Base-by-base conservation (phyloP, 352 stramenopile species). In the Pythium brachiatum region DNA sequence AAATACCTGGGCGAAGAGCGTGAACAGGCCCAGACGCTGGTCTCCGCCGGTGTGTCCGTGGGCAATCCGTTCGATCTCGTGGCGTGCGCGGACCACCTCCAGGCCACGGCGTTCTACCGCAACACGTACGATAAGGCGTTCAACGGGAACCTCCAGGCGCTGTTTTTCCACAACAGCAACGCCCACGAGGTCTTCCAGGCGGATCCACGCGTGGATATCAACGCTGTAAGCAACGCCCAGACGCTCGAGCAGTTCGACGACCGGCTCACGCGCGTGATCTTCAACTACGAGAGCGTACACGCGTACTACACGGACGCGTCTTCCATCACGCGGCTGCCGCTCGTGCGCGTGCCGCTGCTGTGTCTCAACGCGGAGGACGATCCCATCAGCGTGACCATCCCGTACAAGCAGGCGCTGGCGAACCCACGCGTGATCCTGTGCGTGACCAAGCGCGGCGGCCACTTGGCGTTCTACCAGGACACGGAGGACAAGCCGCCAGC, bases 1-100 rank as follows among this genome's bases (percentile, higher is more conserved):
- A 94, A 94, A 67, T 92, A 86, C 61, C 56, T 92, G 1, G 82
- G 80, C 1, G 82, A 92, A 58, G 69, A 88, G 39, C 16, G 13
- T 1, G 63, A 78, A 3, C 53, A 75, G 2, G 48, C 67, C 8
- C 52, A 46, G 31, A 52, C 52, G 53, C 56, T 89, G 12, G 25
- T 71, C 8, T 79, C 75, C 0, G 80, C 75, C 2, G 79, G 64
- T 41, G 74, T 92, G 34, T 87, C 79, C 11, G 76, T 90, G 20
- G 80, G 80, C 16, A 92, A 92, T 50, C 82, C 82, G 21, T 92
- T 86, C 58, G 72, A 89, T 53, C 73, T 92, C 51, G 57, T 69
- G 16, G 77, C 66, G 11, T 86, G 73, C 52, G 76, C 73, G 15
- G 50, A 60, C 41, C 80, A 88, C 39, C 66, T 91, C 7, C 58